phyloP scores from a whole-genome alignment of 176 grass and related monocot genomes.

The Eleusine coracana region DNA sequence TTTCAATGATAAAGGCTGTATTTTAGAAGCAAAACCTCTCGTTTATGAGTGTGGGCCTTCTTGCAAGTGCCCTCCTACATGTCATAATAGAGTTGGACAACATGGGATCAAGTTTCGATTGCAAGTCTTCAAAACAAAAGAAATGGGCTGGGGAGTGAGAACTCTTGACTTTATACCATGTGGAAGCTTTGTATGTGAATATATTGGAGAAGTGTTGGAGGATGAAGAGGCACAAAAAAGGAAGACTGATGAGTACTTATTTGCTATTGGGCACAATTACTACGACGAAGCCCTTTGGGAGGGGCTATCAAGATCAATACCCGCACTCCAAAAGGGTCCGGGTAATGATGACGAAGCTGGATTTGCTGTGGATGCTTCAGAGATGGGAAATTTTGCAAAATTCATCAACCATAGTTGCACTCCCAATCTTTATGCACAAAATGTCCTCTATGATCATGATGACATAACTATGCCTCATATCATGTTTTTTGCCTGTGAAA shows the following conservation, averaged over 20 bases:
- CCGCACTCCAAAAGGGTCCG: slow-evolving; percentile 60
- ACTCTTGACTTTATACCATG: slow-evolving; percentile 68
- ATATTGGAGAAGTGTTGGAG: slow-evolving; percentile 72
- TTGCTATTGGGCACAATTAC: slow-evolving; percentile 78
- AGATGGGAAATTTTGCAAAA: slow-evolving; percentile 66
- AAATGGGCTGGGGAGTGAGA: slow-evolving; percentile 87
- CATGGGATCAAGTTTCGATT: slow-evolving; percentile 74
- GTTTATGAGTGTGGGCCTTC: slow-evolving; percentile 86
- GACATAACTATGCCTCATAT: slow-evolving; percentile 65
- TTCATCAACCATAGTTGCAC: slow-evolving; percentile 86
- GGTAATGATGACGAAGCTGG: slow-evolving; percentile 38
- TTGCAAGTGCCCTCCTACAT: slow-evolving; percentile 80
- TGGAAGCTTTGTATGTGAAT: slow-evolving; percentile 88
- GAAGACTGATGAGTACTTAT: slow-evolving; percentile 75
- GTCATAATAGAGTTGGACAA: slow-evolving; percentile 79
- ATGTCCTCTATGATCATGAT: slow-evolving; percentile 78
- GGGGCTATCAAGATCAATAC: slow-evolving; percentile 69
- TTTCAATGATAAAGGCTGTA: slow-evolving; percentile 63
- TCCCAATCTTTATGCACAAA: slow-evolving; percentile 80
- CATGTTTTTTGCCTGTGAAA: slow-evolving; percentile 73
- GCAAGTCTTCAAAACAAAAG: slow-evolving; percentile 79
- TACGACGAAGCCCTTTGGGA: slow-evolving; percentile 76
- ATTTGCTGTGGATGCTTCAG: slow-evolving; percentile 71
- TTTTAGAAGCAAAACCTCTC: slow-evolving; percentile 71
- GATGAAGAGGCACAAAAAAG: slow-evolving; percentile 76